Evolutionary conservation across 768 basidiomycete genomes (phyloP), one percentile per base, ranked within the genome.

Genomic region (Boletus speciosus): DNA sequence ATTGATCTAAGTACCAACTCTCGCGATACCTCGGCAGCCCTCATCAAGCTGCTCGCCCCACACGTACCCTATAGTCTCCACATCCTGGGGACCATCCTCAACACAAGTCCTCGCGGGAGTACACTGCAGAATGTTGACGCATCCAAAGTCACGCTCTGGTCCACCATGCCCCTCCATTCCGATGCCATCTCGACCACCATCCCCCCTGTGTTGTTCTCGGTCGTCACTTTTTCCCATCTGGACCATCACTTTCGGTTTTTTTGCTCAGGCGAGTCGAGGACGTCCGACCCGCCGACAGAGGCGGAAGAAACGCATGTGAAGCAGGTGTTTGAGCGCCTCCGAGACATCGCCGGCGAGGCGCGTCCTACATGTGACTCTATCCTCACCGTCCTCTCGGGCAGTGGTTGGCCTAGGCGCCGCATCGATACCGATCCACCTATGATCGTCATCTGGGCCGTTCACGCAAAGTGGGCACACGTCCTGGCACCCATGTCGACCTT

Each of bases 71-170:
- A 53, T 47, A 57, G 57, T 14, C 51, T 61, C 12, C 37, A 52
- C 21, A 39, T 63, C 41, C 51, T 67, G 9, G 63, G 66, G 14
- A 16, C 32, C 49, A 37, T 67, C 34, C 55, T 59, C 16, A 67
- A 67, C 41, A 11, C 61, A 11, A 36, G 42, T 38, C 54, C 45
- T 25, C 65, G 61, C 31, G 8, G 55, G 29, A 44, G n/a, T 37
- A 55, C 49, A 3, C 29, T 61, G n/a, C 58, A 19, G 44, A 42
- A 41, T n/a, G 19, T 57, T 3, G 52, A 67, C 31, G 34, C 56
- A 47, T 56, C 66, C 45, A 52, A 59, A 43, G 25, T 57, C 35
- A 51, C 31, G 0, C 51, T 62, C 36, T 63, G 66, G 65, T 64
- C 65, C 4, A 61, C 65, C 25, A 32, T 47, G 43, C 62, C 53